Evolutionary conservation across 129 eudicot genomes (phyloP).

Genomic region (Pittosporum tobira): DNA sequence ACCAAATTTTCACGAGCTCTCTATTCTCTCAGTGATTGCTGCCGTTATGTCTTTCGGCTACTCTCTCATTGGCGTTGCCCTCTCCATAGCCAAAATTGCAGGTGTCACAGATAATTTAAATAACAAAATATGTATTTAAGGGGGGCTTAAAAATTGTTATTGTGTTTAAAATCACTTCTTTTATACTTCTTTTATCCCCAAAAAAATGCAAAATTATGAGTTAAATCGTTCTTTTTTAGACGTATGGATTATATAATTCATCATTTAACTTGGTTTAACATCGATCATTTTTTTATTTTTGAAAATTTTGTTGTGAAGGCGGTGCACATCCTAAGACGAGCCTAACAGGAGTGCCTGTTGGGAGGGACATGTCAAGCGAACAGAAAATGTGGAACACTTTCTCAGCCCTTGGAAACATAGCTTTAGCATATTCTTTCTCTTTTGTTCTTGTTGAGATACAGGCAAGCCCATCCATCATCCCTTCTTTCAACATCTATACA

Average conservation of each 20-base stretch:
- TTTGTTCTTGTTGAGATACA: conserved; percentile 59
- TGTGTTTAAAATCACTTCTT: not conserved
- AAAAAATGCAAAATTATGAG: too few species aligned
- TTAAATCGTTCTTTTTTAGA: too few species aligned
- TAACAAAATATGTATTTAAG: not conserved
- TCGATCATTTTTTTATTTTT: not conserved
- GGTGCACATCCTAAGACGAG: conserved; percentile 28
- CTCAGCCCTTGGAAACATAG: conserved; percentile 59
- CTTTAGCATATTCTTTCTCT: conserved; percentile 59
- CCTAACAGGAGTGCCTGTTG: conserved; percentile 48
- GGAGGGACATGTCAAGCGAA: conserved; percentile 26
- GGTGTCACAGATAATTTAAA: conserved; percentile 3
- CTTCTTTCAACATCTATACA: not conserved
- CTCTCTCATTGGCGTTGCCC: conserved; percentile 64
- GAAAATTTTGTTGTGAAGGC: conserved; percentile 8
- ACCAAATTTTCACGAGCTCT: conserved; percentile 59
- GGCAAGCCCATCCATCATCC: conserved; percentile 24
- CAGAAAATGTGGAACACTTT: conserved; percentile 54
- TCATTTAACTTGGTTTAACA: not conserved
- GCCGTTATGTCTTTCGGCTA: conserved; percentile 86
- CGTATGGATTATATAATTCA: not conserved
- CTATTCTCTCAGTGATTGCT: conserved; percentile 68
- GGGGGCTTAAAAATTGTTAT: not conserved
- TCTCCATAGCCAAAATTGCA: conserved; percentile 52
- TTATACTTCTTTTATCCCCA: too few species aligned